Evolutionary conservation across 768 basidiomycete species (phyloP).

Genomic region (Suillus subluteus): DNA sequence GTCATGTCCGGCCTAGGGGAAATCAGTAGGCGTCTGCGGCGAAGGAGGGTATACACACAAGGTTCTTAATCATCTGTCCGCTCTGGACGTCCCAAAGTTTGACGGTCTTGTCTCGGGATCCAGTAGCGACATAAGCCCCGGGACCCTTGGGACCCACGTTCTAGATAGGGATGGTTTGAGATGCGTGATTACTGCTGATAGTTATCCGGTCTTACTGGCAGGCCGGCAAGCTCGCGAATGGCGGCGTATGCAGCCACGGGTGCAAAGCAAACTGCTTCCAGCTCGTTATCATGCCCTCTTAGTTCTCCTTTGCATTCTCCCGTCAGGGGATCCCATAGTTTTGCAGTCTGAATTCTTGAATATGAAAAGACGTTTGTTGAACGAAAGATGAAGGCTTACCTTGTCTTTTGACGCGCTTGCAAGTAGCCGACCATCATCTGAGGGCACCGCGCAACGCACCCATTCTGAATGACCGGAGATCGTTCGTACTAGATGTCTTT

Average conservation of each 20-base stretch:
- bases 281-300: slow-evolving; percentile 85
- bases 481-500: slow-evolving; percentile 74
- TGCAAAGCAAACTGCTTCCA: slow-evolving; percentile 82
- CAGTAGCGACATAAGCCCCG: slow-evolving; percentile 73
- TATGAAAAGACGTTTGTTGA: neutral
- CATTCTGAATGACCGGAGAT: slow-evolving; percentile 82
- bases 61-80: slow-evolving; percentile 78
- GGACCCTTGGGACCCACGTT: slow-evolving; percentile 56
- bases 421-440: slow-evolving; percentile 72
- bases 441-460: slow-evolving; percentile 73
- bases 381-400: slow-evolving; percentile 45
- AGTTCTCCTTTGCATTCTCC: slow-evolving; percentile 83
- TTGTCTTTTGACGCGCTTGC: slow-evolving; percentile 89
- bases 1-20: slow-evolving; percentile 72
- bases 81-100: slow-evolving; percentile 87
- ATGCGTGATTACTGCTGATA: slow-evolving; percentile 9
- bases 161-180: slow-evolving; percentile 29
- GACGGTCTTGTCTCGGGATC: slow-evolving; percentile 90
- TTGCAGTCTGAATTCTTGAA: slow-evolving; percentile 58
- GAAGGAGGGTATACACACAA: slow-evolving; percentile 48
- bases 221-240: slow-evolving; percentile 76
- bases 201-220: slow-evolving; percentile 51
- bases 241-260: slow-evolving; percentile 75
- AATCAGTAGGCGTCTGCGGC: slow-evolving; percentile 14
- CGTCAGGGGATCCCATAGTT: slow-evolving; percentile 72